Conservation (phyloP, 306 rosid genomes). For the Cercis canadensis region DNA sequence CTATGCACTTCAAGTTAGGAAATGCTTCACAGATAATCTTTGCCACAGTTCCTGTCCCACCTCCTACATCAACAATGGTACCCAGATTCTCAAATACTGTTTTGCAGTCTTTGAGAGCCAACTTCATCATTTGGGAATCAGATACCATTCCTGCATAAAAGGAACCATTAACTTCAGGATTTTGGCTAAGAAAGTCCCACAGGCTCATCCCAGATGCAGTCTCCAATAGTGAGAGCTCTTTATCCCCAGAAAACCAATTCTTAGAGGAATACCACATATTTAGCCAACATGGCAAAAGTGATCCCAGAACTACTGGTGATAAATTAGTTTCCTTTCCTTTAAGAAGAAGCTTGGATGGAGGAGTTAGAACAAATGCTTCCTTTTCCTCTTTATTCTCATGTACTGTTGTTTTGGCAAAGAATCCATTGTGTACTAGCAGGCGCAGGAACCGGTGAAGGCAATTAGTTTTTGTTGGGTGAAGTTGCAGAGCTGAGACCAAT, state of each 20-base stretch:
- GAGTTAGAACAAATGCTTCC: conserved; percentile 38
- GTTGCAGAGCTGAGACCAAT: conserved; percentile 36
- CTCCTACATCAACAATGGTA: conserved; percentile 49
- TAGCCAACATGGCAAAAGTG: conserved; percentile 5
- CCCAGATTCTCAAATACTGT: conserved; percentile 38
- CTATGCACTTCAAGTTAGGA: conserved; percentile 57
- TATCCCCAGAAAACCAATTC: conserved; percentile 27
- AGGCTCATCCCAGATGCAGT: conserved; percentile 27
- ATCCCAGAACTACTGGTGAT: not conserved
- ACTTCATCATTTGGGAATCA: conserved; percentile 40
- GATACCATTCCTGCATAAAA: conserved; percentile 38
- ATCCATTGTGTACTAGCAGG: conserved; percentile 35
- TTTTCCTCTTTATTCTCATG: conserved; percentile 25
- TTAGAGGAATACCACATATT: not conserved
- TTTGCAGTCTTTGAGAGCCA: conserved; percentile 36
- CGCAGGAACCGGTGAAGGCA: conserved; percentile 35
- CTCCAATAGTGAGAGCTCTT: conserved; percentile 16
- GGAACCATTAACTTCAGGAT: not conserved
- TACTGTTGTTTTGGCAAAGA: conserved; percentile 15
- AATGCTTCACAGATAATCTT: conserved; percentile 47
- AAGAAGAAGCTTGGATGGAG: conserved; percentile 38
- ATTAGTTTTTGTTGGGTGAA: conserved; percentile 22
- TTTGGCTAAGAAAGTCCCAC: conserved; percentile 15
- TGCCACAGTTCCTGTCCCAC: conserved; percentile 46
- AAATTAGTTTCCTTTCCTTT: conserved; percentile 17